Conservation (phyloP, 2,329 filamentous ascomycete species). For the Eutypella sp. region DNA sequence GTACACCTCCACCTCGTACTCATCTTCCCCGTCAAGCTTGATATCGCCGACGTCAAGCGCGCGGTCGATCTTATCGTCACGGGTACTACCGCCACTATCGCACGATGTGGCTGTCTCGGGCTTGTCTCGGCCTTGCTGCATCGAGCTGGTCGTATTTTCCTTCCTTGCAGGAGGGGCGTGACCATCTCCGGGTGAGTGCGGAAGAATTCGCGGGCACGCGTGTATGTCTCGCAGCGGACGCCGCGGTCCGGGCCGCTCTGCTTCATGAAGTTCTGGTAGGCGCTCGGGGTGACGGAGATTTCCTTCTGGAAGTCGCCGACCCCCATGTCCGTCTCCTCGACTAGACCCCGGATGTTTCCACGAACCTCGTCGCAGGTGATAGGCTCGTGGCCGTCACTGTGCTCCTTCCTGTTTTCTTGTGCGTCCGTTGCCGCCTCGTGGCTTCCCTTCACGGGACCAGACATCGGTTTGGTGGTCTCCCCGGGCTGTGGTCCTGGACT, state of each 20-base stretch:
- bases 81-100: background rate
- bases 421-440: too few relatives aligned
- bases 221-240: background rate
- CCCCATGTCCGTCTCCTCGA: background rate
- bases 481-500: too few relatives aligned
- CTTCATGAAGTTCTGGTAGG: background rate
- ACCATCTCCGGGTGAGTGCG: background rate
- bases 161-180: background rate
- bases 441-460: too few relatives aligned
- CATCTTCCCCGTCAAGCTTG: slow-evolving; percentile 37
- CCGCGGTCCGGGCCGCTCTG: background rate
- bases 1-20: slow-evolving; percentile 40
- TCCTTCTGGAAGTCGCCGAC: background rate
- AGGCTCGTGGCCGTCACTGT: background rate
- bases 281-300: background rate
- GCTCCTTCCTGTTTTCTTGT: too few relatives aligned
- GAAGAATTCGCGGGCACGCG: background rate
- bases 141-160: too few relatives aligned
- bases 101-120: background rate
- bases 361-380: background rate
- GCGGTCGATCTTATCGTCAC: too few relatives aligned
- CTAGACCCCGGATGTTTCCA: background rate
- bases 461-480: too few relatives aligned
- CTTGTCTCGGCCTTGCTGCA: background rate
- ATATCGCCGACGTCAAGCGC: slow-evolving; percentile 21